These are phyloP conservation scores for Echites panduratus DNA, from an alignment of 257 asterid species.

Conservation along the genomic window DNA sequence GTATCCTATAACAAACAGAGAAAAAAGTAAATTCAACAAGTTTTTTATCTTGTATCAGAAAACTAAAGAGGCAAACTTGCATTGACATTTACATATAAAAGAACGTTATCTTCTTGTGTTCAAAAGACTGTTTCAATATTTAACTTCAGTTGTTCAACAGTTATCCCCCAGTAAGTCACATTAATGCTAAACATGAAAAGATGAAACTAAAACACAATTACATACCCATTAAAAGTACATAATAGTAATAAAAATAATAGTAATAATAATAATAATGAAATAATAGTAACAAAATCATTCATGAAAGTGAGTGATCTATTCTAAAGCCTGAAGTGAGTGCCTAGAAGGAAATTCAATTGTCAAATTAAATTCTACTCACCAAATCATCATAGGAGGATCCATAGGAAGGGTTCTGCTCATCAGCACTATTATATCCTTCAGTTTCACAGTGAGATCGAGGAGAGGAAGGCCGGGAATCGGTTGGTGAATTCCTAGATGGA, in stretches of 20 bases:
- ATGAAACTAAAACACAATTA: background rate
- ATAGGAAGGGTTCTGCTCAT: constrained; percentile 71
- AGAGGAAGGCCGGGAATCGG: constrained; percentile 90
- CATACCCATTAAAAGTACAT: background rate
- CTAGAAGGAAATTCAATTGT: background rate
- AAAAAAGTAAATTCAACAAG: background rate
- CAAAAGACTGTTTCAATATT: background rate
- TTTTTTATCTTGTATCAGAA: background rate
- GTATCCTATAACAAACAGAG: background rate
- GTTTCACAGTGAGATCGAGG: constrained; percentile 88
- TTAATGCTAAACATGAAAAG: background rate
- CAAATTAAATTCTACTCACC: constrained; percentile 46
- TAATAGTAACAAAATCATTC: too few species aligned
- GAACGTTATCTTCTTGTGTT: background rate
- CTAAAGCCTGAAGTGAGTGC: background rate
- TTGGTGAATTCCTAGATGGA: constrained; percentile 71
- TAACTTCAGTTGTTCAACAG: background rate
- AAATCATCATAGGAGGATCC: constrained; percentile 76
- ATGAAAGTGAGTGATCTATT: background rate
- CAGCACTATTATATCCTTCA: constrained; percentile 98
- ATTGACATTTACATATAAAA: background rate
- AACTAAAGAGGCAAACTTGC: background rate
- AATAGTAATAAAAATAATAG: background rate
- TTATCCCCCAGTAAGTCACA: background rate
- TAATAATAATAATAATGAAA: too few species aligned